These are phyloP conservation scores for Westerdykella ornata DNA, from an alignment of 2,329 filamentous ascomycete species.

Conservation along the genomic window DNA sequence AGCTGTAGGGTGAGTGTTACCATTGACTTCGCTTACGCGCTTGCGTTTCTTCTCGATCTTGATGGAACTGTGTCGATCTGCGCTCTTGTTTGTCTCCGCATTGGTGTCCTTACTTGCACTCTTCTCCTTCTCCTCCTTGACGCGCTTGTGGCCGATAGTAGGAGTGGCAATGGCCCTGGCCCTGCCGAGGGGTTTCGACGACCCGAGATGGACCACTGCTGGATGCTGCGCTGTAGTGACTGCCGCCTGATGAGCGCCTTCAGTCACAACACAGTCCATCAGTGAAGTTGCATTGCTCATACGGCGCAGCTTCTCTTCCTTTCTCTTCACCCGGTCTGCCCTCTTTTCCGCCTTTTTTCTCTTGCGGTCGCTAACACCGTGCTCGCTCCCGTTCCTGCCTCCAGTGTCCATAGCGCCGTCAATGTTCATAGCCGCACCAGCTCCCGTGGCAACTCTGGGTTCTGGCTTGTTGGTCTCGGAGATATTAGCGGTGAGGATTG, in stretches of 20 bases:
- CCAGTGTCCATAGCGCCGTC: too few species aligned
- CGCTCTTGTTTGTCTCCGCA: neutral
- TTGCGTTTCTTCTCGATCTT: constrained; percentile 8
- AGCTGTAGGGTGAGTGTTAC: neutral
- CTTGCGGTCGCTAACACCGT: neutral
- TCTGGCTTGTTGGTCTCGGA: too few species aligned
- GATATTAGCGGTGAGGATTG: too few species aligned
- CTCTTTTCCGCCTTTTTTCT: neutral
- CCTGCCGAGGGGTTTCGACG: neutral
- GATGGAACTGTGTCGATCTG: neutral
- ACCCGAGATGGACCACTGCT: neutral
- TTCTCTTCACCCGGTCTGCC: neutral
- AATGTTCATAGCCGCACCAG: too few species aligned
- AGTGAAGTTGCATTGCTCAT: too few species aligned
- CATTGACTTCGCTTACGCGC: constrained; percentile 2
- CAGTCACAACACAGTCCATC: neutral
- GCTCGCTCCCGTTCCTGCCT: too few species aligned
- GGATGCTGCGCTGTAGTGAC: neutral
- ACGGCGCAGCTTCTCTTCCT: neutral
- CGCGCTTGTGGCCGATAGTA: neutral
- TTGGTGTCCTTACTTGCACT: neutral
- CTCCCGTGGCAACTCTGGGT: too few species aligned
- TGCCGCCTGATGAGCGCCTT: neutral
- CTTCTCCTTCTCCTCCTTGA: neutral
- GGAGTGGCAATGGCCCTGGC: neutral